phyloP scores from a whole-genome alignment of 179 eudicot genomes.

The Heliamphora pulchella region DNA sequence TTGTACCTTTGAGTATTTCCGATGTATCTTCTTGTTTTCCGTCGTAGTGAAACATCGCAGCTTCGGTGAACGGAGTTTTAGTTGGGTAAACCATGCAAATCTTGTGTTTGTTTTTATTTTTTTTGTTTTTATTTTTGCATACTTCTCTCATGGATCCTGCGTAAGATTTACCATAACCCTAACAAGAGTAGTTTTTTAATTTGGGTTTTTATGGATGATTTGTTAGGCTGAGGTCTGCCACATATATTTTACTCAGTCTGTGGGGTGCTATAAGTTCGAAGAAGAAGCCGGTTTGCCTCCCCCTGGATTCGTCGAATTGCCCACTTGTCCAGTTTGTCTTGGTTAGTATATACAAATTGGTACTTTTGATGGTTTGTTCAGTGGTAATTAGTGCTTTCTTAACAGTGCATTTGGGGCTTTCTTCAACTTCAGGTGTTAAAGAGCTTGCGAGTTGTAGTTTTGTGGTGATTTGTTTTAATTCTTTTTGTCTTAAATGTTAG shows the following conservation, averaged over 20 bases:
- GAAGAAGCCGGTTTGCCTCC: constrained; percentile 59
- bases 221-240: constrained; percentile 81
- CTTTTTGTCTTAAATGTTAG: constrained; percentile 29
- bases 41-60: too few relatives aligned
- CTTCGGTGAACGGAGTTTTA: too few relatives aligned
- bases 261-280: constrained; percentile 44
- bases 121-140: too few relatives aligned
- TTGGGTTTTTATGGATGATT: neutral
- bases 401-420: neutral
- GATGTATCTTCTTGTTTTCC: too few relatives aligned
- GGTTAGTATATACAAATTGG: constrained; percentile 34
- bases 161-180: too few relatives aligned
- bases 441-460: constrained; percentile 9
- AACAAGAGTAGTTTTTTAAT: neutral
- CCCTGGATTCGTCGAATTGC: constrained; percentile 53
- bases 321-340: constrained; percentile 87
- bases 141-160: too few relatives aligned
- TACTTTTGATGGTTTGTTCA: neutral
- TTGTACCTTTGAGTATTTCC: too few relatives aligned
- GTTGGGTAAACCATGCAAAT: too few relatives aligned
- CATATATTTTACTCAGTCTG: constrained; percentile 48
- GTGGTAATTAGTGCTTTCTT: neutral
- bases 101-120: too few relatives aligned
- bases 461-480: constrained; percentile 14
- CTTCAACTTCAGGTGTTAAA: neutral